These are phyloP conservation scores for Phytophthora colocasiae DNA, from an alignment of 352 stramenopile genomes.

Conservation along the genomic window DNA sequence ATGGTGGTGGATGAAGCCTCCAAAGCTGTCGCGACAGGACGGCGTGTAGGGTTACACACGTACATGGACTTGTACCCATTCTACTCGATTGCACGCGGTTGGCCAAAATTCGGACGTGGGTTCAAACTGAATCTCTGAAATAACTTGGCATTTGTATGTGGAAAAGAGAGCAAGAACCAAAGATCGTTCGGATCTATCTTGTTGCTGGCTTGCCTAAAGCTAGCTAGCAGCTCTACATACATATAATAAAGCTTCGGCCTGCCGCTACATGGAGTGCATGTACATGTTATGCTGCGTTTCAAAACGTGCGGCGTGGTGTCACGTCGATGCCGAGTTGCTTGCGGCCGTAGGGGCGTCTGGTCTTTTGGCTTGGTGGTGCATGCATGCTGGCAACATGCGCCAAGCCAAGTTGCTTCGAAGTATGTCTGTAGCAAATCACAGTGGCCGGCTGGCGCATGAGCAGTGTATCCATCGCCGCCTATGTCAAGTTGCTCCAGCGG, in stretches of 20 bases:
- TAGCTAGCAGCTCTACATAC: too few relatives aligned
- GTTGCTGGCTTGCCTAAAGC: too few relatives aligned
- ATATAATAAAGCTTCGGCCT: too few relatives aligned
- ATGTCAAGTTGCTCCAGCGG: neutral
- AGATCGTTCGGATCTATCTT: too few relatives aligned
- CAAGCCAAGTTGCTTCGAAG: neutral
- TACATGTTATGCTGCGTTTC: too few relatives aligned
- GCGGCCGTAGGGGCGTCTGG: neutral
- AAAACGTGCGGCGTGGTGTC: too few relatives aligned
- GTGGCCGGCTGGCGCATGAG: too few relatives aligned
- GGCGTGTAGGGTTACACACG: slow-evolving; percentile 25
- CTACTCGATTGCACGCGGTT: slow-evolving; percentile 3
- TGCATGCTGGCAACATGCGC: too few relatives aligned
- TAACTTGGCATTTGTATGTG: slow-evolving; percentile 19
- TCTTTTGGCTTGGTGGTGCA: neutral
- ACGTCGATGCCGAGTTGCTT: too few relatives aligned
- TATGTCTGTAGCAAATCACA: neutral
- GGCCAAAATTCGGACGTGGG: slow-evolving; percentile 12
- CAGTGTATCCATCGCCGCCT: neutral
- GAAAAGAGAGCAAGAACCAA: too few relatives aligned
- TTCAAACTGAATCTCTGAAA: slow-evolving; percentile 30
- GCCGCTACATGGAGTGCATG: too few relatives aligned
- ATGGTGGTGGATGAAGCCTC: slow-evolving; percentile 32
- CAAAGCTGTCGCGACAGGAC: slow-evolving; percentile 10
- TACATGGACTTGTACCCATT: slow-evolving; percentile 38